Base-by-base conservation (phyloP, 768 basidiomycete genomes). In the Ramaria sp. region DNA sequence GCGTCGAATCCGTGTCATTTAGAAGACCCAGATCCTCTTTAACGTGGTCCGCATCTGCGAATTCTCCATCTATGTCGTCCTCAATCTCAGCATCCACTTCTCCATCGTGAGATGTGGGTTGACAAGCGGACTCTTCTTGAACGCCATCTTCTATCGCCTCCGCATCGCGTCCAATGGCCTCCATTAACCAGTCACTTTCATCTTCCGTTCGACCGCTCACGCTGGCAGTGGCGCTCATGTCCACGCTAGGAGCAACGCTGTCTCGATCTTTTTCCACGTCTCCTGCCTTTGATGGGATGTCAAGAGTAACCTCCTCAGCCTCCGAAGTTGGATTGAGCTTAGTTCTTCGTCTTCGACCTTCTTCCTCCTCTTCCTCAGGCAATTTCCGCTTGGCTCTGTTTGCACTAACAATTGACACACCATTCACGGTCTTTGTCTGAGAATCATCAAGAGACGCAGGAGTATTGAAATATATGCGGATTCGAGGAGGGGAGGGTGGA, bases 381-480 rank as follows among this genome's bases (percentile, higher is more conserved):
- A 91, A 90, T 74, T 90, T 91, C 64, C 88, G 77, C 69, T 90
- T 90, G 57, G 53, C 42, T 86, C 88, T 67, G 86, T 88, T 64
- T 85, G 78, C 15, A 76, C 68, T 65, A 20, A 62, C 57, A 49
- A 83, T 82, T 58, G 81, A 77, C 43, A 76, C 71, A 48, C 69
- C 64, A 53, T 70, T 66, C 58, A 69, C 71, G 64, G 74, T 60
- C 60, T 87, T 82, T 22, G 82, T 82, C 65, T 79, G 82, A 55
- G 82, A 76, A 69, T 89, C 88, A 71, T 88, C 87, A 63, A 83
- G 77, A 59, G 85, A 80, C 59, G 85, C 85, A 57, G 88, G 89
- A 24, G 88, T 90, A 71, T 91, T 88, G 74, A 92, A 92, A 73
- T 92, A 92, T 55, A 92, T 88, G 62, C 88, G 85, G 62, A 92